A percentile compares a stretch with the other conserved stretches of the same genome.
phyloP scores from a whole-genome alignment of 2,329 filamentous ascomycete genomes.

The Sporothrix pallida region DNA sequence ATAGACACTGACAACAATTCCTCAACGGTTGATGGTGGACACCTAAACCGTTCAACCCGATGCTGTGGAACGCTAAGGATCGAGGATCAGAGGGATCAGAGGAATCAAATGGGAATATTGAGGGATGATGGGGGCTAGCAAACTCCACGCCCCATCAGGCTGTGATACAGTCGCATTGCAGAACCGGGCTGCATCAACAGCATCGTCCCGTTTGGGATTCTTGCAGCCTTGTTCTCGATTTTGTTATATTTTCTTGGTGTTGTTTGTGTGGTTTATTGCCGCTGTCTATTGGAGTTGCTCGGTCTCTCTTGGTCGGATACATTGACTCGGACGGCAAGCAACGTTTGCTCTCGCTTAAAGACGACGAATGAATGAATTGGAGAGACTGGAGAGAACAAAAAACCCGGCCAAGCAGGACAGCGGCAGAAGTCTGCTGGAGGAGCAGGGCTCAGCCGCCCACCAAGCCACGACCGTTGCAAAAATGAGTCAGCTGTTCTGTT shows the following conservation, averaged over 20 bases:
- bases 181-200: neutral
- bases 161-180: neutral
- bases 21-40: neutral
- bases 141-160: neutral
- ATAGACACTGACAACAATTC: neutral
- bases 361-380: neutral
- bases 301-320: neutral
- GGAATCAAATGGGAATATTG: too few species aligned
- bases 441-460: slow-evolving; percentile 5
- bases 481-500: neutral
- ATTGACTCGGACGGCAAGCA: neutral
- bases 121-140: neutral
- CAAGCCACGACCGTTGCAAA: slow-evolving; percentile 5
- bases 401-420: neutral
- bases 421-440: neutral
- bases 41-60: slow-evolving; percentile 9
- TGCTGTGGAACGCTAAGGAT: slow-evolving; percentile 23
- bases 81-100: neutral
- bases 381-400: neutral
- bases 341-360: neutral
- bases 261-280: neutral
- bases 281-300: neutral
- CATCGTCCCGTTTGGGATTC: neutral
- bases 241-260: neutral
- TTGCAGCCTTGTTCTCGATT: neutral